A percentile compares a stretch with the other conserved stretches of the same genome.
Conservation (phyloP, 1,139 yeast genomes). For the Debaryomyces psychrophilus region DNA sequence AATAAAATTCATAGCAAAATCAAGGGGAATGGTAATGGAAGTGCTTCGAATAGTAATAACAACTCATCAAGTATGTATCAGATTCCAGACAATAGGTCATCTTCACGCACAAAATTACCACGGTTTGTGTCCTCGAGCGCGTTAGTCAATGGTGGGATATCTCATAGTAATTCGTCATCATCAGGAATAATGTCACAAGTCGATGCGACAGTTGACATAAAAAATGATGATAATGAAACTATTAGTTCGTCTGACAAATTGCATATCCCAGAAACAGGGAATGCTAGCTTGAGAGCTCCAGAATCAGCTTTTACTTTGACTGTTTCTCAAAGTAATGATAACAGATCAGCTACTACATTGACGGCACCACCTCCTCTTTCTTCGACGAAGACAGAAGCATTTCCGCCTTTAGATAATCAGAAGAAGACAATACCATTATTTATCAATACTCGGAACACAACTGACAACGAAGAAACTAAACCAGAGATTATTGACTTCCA, state of each 20-base stretch:
- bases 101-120: slow-evolving; percentile 10
- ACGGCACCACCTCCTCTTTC: neutral
- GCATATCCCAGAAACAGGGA: slow-evolving; percentile 11
- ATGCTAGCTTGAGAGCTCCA: slow-evolving; percentile 9
- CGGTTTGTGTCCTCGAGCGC: slow-evolving; percentile 14
- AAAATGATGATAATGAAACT: neutral
- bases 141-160: slow-evolving; percentile 10
- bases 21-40: slow-evolving; percentile 3
- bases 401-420: neutral
- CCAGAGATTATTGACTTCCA: slow-evolving; percentile 18
- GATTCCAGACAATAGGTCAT: neutral
- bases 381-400: neutral
- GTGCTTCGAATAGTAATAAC: neutral
- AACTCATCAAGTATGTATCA: slow-evolving; percentile 1
- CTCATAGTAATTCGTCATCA: slow-evolving; percentile 2
- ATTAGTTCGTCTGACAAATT: neutral
- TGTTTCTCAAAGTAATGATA: neutral
- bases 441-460: slow-evolving; percentile 15
- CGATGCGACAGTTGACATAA: slow-evolving; percentile 6
- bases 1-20: slow-evolving; percentile 14
- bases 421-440: slow-evolving; percentile 14
- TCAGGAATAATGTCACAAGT: slow-evolving; percentile 6
- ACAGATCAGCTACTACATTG: slow-evolving; percentile 5
- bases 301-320: slow-evolving; percentile 6
- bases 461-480: slow-evolving; percentile 11